Percentiles rank a stretch among this genome's conserved stretches.
These are phyloP conservation scores for Anethum foeniculum DNA, from an alignment of 140 eudicot genomes.

Conservation along the genomic window DNA sequence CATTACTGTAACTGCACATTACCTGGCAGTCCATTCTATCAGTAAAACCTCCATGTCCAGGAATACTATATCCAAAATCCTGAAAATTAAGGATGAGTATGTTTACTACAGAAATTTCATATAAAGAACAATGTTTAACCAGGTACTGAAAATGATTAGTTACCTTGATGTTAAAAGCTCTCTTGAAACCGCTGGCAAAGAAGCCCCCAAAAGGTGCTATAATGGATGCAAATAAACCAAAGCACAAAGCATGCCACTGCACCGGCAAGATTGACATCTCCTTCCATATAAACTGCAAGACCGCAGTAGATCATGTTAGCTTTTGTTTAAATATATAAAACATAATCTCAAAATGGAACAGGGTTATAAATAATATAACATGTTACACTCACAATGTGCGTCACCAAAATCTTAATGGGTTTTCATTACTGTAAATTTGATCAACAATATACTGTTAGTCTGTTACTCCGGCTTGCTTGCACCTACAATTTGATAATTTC, in stretches of 20 bases:
- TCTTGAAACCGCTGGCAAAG: constrained; percentile 80
- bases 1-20: background rate
- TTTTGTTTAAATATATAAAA: background rate
- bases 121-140: background rate
- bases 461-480: background rate
- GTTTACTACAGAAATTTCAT: background rate
- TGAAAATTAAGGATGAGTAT: constrained; percentile 7
- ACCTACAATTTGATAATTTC: background rate
- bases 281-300: constrained; percentile 58
- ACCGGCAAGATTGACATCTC: constrained; percentile 55
- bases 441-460: background rate
- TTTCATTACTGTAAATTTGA: background rate
- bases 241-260: constrained; percentile 77
- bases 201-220: constrained; percentile 92
- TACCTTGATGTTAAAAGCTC: constrained; percentile 87
- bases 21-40: constrained; percentile 97
- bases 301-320: constrained; percentile 2
- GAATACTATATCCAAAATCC: constrained; percentile 90
- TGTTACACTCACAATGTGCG: background rate
- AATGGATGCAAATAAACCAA: constrained; percentile 80
- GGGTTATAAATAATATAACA: background rate
- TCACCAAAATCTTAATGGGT: background rate
- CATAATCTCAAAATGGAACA: background rate
- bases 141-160: background rate
- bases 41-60: constrained; percentile 93